Base-by-base conservation (phyloP, 768 basidiomycete genomes). In the Sporobolomyces phaffii region DNA sequence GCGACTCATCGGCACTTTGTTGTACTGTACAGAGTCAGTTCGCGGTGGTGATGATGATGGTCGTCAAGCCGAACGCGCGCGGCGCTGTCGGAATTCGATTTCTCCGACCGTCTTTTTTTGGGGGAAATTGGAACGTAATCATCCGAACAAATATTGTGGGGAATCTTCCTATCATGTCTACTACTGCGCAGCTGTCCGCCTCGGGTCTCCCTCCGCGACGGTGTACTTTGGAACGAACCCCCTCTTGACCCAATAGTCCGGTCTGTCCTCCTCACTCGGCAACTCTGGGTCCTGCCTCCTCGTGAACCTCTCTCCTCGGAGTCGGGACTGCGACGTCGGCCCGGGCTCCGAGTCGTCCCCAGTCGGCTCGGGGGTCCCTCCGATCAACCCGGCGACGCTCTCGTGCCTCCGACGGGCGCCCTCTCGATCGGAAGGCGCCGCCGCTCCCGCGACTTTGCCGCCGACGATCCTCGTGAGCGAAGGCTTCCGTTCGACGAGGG, bases 241-340 rank as follows among this genome's bases (percentile, higher is more conserved):
- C 10, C 66, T 43, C 57, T 38, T 26, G 14, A 44, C 1, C 5
- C 43, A 68, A 28, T 38, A 68, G 28, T 44, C 61, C 6, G 36
- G 36, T 13, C 56, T 41, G 44, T 68, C 65, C 28, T 67, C 65
- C 48, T 67, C 65, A 4, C 59, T 44, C 9, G 65, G 59, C 28
- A 34, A 45, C 15, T 51, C 50, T 1, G 59, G 56, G 29, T 65
- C 49, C 26, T 10, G n/a, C 49, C 41, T 44, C 17, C 45, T 29
- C 34, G 15, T 43, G 17, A 8, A 9, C 29, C 34, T 33, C 18
- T 20, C 34, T n/a, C 51, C 51, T 34, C 26, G n/a, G n/a, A n/a
- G n/a, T n/a, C n/a, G n/a, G n/a, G n/a, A n/a, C n/a, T n/a, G n/a
- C n/a, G n/a, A n/a, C n/a, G n/a, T n/a, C n/a, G n/a, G n/a, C n/a